Conservation (phyloP, 2,329 filamentous ascomycete species). For the Rutstroemia sp. region DNA sequence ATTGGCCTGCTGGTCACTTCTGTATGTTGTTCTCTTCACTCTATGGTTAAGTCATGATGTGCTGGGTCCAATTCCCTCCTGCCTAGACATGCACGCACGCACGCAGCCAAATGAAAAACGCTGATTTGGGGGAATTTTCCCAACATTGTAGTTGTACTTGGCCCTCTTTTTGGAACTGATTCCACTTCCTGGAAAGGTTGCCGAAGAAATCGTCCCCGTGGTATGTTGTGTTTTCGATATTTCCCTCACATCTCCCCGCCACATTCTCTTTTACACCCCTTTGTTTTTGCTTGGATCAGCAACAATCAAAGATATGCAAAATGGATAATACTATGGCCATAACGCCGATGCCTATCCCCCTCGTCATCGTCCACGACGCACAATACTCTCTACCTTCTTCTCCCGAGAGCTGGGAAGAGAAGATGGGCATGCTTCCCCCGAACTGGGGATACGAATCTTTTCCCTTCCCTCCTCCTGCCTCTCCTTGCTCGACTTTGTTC, state of each 20-base stretch:
- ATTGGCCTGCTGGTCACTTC: slow-evolving; percentile 81
- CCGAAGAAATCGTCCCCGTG: slow-evolving; percentile 80
- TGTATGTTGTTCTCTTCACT: slow-evolving; percentile 41
- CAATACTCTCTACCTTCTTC: not conserved
- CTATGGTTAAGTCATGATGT: slow-evolving; percentile 1
- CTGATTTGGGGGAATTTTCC: not conserved
- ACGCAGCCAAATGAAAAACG: not conserved
- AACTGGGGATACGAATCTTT: slow-evolving; percentile 7
- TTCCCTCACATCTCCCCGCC: not conserved
- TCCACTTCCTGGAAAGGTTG: slow-evolving; percentile 68
- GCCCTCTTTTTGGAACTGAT: slow-evolving; percentile 77
- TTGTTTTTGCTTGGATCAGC: not conserved
- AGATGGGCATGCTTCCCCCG: not conserved
- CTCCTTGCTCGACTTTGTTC: slow-evolving; percentile 3
- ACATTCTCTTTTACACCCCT: not conserved
- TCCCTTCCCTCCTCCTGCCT: slow-evolving; percentile 5
- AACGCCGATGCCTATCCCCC: not conserved
- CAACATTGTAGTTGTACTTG: slow-evolving; percentile 66
- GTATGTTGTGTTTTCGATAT: slow-evolving; percentile 63
- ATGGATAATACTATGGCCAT: slow-evolving; percentile 4
- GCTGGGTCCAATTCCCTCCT: not conserved
- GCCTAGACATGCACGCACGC: not conserved
- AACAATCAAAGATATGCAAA: not conserved
- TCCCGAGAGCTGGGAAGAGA: slow-evolving; percentile 1
- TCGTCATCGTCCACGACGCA: not conserved